Conservation (phyloP, 108 stramenopile genomes). For the Pseudonitzschia multiseries region DNA sequence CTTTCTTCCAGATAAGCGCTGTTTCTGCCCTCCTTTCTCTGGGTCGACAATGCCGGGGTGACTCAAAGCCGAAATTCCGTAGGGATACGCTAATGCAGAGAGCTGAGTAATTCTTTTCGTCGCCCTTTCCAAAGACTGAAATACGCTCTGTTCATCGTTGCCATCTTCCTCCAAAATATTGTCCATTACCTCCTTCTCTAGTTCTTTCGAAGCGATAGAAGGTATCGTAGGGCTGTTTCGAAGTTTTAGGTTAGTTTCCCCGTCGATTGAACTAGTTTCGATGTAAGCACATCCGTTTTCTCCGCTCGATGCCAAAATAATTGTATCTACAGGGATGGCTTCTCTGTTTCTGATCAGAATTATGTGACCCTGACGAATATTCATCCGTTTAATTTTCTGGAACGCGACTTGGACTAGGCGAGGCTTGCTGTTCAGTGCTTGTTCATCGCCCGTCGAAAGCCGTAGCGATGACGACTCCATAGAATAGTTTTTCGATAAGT, state of each 20-base stretch:
- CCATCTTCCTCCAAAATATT: slow-evolving; percentile 26
- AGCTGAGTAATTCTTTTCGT: slow-evolving; percentile 66
- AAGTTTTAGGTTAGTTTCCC: slow-evolving; percentile 97
- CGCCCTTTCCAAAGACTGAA: slow-evolving; percentile 68
- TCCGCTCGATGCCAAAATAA: slow-evolving; percentile 81
- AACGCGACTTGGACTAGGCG: slow-evolving; percentile 51
- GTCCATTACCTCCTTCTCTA: neutral
- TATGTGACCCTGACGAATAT: slow-evolving; percentile 88
- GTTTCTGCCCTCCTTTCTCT: neutral
- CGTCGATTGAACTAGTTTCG: slow-evolving; percentile 95
- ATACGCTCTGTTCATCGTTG: slow-evolving; percentile 23
- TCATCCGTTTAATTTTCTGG: slow-evolving; percentile 62
- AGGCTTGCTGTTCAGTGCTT: neutral
- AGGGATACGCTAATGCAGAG: slow-evolving; percentile 48
- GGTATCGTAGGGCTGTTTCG: slow-evolving; percentile 18
- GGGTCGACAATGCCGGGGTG: neutral
- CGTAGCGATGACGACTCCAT: neutral
- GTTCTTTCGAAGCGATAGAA: neutral
- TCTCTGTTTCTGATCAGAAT: slow-evolving; percentile 89
- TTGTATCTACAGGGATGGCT: slow-evolving; percentile 91
- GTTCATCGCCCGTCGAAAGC: neutral
- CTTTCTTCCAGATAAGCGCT: neutral
- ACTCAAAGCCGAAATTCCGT: neutral
- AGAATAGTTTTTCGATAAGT: slow-evolving; percentile 3
- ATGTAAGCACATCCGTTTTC: slow-evolving; percentile 89